A percentile compares a stretch with the other conserved stretches of the same genome.
Conservation (phyloP, 192 early-diverging fungal species). For the Gryganskiella cystojenkinii region DNA sequence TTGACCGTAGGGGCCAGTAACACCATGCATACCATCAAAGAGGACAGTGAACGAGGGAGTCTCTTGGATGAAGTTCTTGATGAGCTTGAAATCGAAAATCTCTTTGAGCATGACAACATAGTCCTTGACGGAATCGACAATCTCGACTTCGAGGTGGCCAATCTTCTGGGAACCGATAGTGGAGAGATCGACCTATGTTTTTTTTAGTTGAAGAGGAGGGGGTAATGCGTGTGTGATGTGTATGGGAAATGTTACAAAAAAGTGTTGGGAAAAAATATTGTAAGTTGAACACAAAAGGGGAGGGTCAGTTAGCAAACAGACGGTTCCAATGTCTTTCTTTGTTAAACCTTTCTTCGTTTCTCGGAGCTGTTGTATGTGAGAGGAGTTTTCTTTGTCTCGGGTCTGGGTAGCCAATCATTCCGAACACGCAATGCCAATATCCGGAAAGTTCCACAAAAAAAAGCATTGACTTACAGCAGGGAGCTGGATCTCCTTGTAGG, state of each 20-base stretch:
- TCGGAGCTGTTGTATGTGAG: no score
- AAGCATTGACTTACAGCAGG: slow-evolving; percentile 61
- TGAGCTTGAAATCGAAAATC: slow-evolving; percentile 93
- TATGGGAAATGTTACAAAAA: background rate
- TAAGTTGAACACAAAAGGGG: slow-evolving; percentile 6
- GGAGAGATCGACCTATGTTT: slow-evolving; percentile 75
- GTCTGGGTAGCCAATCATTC: slow-evolving; percentile 23
- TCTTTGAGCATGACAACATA: slow-evolving; percentile 88
- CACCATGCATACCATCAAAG: slow-evolving; percentile 96
- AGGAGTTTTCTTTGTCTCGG: no score
- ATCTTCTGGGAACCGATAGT: slow-evolving; percentile 69
- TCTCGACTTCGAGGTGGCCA: slow-evolving; percentile 79
- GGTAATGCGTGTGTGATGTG: background rate
- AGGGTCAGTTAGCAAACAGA: background rate
- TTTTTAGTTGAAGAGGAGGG: background rate
- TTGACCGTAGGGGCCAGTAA: slow-evolving; percentile 94
- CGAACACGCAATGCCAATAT: slow-evolving; percentile 13
- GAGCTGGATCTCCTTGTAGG: slow-evolving; percentile 71
- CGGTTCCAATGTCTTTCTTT: background rate
- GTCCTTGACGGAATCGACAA: slow-evolving; percentile 90
- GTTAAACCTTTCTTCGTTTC: background rate
- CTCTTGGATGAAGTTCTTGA: slow-evolving; percentile 78
- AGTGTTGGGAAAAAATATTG: background rate
- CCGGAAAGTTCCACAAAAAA: background rate
- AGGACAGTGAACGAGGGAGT: slow-evolving; percentile 85